Conservation (phyloP, 495 filamentous ascomycete species). For the Hypoxylon trugodes region DNA sequence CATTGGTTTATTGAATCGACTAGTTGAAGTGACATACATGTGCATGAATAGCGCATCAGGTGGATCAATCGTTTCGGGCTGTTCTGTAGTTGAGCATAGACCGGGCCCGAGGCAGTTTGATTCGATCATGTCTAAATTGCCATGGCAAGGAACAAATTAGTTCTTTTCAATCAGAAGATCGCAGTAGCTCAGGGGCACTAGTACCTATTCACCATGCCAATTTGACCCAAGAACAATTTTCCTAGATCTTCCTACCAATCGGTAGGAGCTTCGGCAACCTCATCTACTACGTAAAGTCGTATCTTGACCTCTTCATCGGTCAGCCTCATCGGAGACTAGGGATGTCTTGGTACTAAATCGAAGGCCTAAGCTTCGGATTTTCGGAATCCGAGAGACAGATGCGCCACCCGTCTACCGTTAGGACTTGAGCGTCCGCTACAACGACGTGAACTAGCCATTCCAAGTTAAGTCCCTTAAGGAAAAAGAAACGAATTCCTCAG, state of each 20-base stretch:
- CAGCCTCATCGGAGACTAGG: neutral
- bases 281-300: too few species aligned
- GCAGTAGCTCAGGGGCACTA: neutral
- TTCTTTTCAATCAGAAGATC: neutral
- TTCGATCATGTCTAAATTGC: too few species aligned
- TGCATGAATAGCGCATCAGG: too few species aligned
- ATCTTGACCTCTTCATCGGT: too few species aligned
- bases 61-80: too few species aligned
- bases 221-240: too few species aligned
- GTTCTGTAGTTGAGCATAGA: too few species aligned
- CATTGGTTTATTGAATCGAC: neutral
- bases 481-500: conserved; percentile 7
- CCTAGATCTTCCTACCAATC: too few species aligned
- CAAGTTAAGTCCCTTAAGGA: neutral
- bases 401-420: conserved; percentile 6
- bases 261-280: too few species aligned
- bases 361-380: conserved; percentile 8
- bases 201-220: neutral
- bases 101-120: too few species aligned
- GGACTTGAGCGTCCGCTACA: neutral
- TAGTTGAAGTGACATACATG: conserved; percentile 8
- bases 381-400: conserved; percentile 25
- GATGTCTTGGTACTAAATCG: neutral
- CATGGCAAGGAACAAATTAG: neutral
- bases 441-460: neutral